These are phyloP conservation scores for Verbena officinalis DNA, from an alignment of 257 asterid species.

Conservation along the genomic window DNA sequence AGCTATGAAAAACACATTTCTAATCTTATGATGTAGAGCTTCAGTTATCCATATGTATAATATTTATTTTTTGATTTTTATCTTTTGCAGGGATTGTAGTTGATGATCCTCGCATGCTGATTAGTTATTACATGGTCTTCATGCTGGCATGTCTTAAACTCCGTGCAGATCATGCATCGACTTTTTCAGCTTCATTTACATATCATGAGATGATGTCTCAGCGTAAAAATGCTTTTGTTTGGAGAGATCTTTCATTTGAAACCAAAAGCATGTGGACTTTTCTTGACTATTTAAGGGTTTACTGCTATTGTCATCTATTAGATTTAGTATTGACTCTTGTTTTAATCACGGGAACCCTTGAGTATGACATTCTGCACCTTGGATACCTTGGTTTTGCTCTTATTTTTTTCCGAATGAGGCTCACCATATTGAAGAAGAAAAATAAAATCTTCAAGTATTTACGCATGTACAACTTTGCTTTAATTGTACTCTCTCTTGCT, in stretches of 20 bases:
- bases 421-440: constrained; percentile 87
- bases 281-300: constrained; percentile 91
- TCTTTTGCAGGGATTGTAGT: constrained; percentile 69
- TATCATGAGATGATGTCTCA: constrained; percentile 84
- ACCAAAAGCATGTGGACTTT: constrained; percentile 99
- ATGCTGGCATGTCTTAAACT: constrained; percentile 89
- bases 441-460: constrained; percentile 85
- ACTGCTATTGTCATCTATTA: constrained; percentile 97
- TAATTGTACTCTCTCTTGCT: constrained; percentile 93
- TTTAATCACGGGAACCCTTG: constrained; percentile 91
- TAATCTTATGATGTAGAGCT: not conserved
- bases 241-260: constrained; percentile 97
- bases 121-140: constrained; percentile 86
- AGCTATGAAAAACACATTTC: not conserved
- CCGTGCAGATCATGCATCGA: constrained; percentile 78
- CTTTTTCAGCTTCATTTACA: constrained; percentile 77
- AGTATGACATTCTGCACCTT: constrained; percentile 93
- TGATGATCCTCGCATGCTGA: constrained; percentile 95
- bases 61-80: not conserved
- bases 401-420: constrained; percentile 92
- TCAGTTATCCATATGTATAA: not conserved
- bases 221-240: constrained; percentile 82
- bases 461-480: constrained; percentile 84
- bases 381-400: constrained; percentile 98
- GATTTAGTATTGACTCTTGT: constrained; percentile 95